Evolutionary conservation across 2,329 filamentous ascomycete species (phyloP).

Genomic region (Leptographium lundbergii): DNA sequence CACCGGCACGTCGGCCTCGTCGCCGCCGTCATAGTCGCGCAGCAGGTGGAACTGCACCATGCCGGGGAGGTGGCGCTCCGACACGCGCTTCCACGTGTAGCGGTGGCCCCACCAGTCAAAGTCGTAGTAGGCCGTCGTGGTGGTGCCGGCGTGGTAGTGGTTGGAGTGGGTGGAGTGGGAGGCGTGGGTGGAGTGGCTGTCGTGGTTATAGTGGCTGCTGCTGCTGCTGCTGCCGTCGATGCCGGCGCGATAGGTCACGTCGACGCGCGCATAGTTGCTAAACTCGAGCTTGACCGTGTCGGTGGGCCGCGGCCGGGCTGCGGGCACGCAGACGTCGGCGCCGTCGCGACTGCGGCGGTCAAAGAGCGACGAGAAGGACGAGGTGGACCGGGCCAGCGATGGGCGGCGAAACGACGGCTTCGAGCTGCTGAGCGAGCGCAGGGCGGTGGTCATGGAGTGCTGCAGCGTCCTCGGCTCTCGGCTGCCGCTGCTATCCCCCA

Average conservation of each 20-base stretch:
- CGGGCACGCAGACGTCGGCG: too few species aligned
- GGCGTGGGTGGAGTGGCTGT: too few species aligned
- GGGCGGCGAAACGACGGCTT: constrained; percentile 19
- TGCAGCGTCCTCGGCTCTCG: constrained; percentile 26
- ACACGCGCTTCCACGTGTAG: constrained; percentile 72
- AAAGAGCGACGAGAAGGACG: constrained; percentile 2
- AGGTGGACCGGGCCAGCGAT: background rate
- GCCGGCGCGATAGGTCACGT: constrained; percentile 35
- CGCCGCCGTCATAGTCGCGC: constrained; percentile 37
- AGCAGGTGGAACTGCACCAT: constrained; percentile 71
- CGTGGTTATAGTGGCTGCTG: background rate
- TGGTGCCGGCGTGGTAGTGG: background rate
- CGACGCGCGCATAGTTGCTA: constrained; percentile 90
- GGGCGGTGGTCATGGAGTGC: constrained; percentile 34
- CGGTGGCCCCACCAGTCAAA: constrained; percentile 87
- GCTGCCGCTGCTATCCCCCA: too few species aligned
- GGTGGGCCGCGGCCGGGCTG: constrained; percentile 35
- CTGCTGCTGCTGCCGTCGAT: background rate
- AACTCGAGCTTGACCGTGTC: constrained; percentile 87
- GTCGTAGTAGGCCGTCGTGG: constrained; percentile 44
- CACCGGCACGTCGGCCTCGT: constrained; percentile 21
- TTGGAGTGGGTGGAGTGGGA: too few species aligned
- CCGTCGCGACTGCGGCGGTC: constrained; percentile 5
- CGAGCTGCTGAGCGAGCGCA: constrained; percentile 24
- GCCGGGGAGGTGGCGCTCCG: constrained; percentile 49